Conservation (phyloP, 2,329 filamentous ascomycete genomes). For the Seiridium cupressi region DNA sequence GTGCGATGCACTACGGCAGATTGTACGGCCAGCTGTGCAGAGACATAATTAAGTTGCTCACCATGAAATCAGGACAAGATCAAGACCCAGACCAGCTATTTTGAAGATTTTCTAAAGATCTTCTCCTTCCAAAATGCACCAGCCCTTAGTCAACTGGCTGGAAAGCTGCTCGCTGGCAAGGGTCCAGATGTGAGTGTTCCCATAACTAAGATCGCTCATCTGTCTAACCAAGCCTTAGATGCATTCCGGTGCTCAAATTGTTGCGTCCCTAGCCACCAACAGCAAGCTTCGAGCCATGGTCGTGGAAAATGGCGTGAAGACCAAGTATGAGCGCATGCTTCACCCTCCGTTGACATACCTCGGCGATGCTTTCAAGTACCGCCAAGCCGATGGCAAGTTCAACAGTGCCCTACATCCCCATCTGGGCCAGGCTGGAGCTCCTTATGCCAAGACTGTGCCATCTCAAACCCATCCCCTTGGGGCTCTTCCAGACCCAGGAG, state of each 20-base stretch:
- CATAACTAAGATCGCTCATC: too few relatives aligned
- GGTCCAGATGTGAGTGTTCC: too few relatives aligned
- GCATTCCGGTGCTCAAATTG: background rate
- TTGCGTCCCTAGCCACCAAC: background rate
- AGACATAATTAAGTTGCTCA: too few relatives aligned
- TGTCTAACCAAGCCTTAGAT: too few relatives aligned
- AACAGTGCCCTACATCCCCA: slow-evolving; percentile 26
- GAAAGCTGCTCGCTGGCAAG: too few relatives aligned
- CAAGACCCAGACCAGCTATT: too few relatives aligned
- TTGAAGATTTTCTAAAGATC: too few relatives aligned
- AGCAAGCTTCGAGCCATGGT: background rate
- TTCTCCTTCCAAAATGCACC: too few relatives aligned
- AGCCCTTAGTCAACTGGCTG: too few relatives aligned
- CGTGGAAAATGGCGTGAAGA: slow-evolving; percentile 16
- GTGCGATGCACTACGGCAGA: too few relatives aligned
- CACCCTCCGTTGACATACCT: slow-evolving; percentile 13
- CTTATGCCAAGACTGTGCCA: slow-evolving; percentile 27
- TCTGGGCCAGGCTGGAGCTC: slow-evolving; percentile 27
- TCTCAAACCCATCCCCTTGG: slow-evolving; percentile 20
- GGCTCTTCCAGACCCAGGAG: slow-evolving; percentile 24
- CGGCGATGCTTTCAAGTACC: slow-evolving; percentile 10
- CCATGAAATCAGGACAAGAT: too few relatives aligned
- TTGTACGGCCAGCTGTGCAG: too few relatives aligned
- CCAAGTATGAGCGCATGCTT: slow-evolving; percentile 10
- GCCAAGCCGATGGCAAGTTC: slow-evolving; percentile 24